phyloP scores from a whole-genome alignment of 441 rosid genomes.

The Raphanus hybrid region DNA sequence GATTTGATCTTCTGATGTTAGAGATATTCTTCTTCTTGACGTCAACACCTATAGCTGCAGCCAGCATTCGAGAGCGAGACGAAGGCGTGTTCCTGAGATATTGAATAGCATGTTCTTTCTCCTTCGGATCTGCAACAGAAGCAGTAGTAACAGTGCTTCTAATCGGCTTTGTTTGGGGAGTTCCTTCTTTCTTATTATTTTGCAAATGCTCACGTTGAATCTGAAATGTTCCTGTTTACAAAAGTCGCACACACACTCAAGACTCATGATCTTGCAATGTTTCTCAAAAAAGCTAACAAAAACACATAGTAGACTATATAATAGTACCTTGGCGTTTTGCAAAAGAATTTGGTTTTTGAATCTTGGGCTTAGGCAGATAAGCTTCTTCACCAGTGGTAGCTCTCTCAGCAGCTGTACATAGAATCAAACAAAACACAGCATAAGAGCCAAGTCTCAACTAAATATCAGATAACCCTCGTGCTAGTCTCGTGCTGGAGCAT shows the following conservation, averaged over 20 bases:
- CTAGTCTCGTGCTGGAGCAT: too few relatives aligned
- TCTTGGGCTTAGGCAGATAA: conserved; percentile 15
- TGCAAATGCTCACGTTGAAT: conserved; percentile 40
- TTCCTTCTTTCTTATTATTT: conserved; percentile 28
- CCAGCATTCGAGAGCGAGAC: background rate
- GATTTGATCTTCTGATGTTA: conserved; percentile 5
- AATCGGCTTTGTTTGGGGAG: background rate
- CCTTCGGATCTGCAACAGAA: conserved; percentile 26
- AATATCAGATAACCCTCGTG: background rate
- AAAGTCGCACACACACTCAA: conserved; percentile 13
- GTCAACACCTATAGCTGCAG: conserved; percentile 16
- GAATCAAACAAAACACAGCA: conserved; percentile 23
- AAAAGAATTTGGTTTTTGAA: conserved; percentile 17
- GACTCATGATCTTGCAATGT: background rate
- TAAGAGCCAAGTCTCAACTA: background rate
- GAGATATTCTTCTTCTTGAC: conserved; percentile 19
- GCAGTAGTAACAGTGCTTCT: background rate
- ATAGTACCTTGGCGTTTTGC: conserved; percentile 28
- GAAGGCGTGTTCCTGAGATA: background rate
- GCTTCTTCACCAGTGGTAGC: background rate
- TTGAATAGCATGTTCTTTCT: conserved; percentile 13
- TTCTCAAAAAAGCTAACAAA: conserved; percentile 8
- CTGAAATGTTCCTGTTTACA: conserved; percentile 37
- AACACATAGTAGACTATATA: background rate
- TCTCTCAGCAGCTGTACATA: conserved; percentile 31